Evolutionary conservation across 768 basidiomycete genomes (phyloP).

Genomic region (Trichaptum fuscoviolaceum): DNA sequence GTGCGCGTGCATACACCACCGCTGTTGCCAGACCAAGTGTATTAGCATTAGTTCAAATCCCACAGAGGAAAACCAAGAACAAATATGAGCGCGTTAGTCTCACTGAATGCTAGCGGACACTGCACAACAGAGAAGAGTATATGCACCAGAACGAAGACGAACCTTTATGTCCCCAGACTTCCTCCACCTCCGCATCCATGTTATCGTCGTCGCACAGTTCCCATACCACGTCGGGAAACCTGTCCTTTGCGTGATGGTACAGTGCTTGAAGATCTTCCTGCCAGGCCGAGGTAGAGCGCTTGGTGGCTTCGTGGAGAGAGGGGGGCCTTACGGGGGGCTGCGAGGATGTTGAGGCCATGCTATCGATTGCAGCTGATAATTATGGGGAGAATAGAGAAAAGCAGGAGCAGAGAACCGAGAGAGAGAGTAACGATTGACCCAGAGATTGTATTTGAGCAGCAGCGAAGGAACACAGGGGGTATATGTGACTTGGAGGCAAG

Average conservation of each 20-base stretch:
- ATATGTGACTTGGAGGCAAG: slow-evolving; percentile 4
- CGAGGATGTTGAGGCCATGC: slow-evolving; percentile 8
- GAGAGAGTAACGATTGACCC: neutral
- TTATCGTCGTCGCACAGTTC: slow-evolving; percentile 51
- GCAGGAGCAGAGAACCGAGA: neutral
- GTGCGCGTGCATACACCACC: slow-evolving; percentile 91
- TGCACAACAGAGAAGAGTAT: slow-evolving; percentile 4
- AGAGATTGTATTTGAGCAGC: neutral
- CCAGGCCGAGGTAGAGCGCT: slow-evolving; percentile 69
- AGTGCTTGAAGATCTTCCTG: slow-evolving; percentile 72
- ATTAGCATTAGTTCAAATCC: neutral
- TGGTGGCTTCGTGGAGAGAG: slow-evolving; percentile 58
- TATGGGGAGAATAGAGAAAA: neutral
- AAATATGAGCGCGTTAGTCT: neutral
- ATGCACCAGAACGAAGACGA: slow-evolving; percentile 17
- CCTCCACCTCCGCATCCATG: slow-evolving; percentile 37
- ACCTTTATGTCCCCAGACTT: slow-evolving; percentile 97
- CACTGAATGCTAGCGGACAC: neutral
- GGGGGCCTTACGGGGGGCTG: slow-evolving; percentile 32
- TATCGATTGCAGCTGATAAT: neutral
- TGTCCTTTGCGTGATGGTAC: slow-evolving; percentile 79
- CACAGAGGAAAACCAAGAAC: neutral
- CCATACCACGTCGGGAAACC: slow-evolving; percentile 99
- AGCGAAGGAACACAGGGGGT: neutral
- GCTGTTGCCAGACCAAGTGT: slow-evolving; percentile 38